phyloP scores from a whole-genome alignment of 1,284 basidiomycete genomes.

The Malassezia sp. region DNA sequence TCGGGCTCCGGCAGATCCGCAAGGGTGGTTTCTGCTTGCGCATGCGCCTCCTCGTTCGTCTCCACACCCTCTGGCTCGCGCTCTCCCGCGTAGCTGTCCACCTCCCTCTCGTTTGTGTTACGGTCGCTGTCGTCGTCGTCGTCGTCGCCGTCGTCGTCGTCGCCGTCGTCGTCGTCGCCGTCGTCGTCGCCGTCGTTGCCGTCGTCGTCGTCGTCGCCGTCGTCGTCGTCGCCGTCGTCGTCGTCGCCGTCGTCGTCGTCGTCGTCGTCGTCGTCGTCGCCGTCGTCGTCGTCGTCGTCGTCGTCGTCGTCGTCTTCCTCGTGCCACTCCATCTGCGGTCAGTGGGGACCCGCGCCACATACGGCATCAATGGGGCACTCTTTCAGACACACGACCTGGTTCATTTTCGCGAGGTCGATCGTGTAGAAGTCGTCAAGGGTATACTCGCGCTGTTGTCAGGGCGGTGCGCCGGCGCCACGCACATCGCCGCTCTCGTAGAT shows the following conservation, averaged over 20 bases:
- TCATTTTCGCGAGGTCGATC: conserved; percentile 41
- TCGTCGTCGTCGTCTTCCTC: conserved; percentile 33
- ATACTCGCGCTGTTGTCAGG: conserved; percentile 32
- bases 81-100: conserved; percentile 24
- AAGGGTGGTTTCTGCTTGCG: too few species aligned
- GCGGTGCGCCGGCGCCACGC: background rate
- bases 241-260: conserved; percentile 28
- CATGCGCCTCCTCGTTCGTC: too few species aligned
- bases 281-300: conserved; percentile 19
- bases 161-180: conserved; percentile 23
- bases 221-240: conserved; percentile 30
- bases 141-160: conserved; percentile 19
- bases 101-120: too few species aligned
- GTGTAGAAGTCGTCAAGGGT: conserved; percentile 46
- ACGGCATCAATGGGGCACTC: conserved; percentile 39
- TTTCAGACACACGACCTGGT: conserved; percentile 38
- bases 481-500: conserved; percentile 38
- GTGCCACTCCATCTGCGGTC: conserved; percentile 38
- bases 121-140: conserved; percentile 22
- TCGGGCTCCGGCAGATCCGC: conserved; percentile 5
- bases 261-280: conserved; percentile 17
- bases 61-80: conserved; percentile 12
- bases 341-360: background rate
- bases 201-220: conserved; percentile 20
- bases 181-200: conserved; percentile 27